Percentiles rank a stretch among this genome's conserved stretches.
Evolutionary conservation across 2,329 filamentous ascomycete genomes (phyloP).

Genomic region (Aspergillus carbonarius): DNA sequence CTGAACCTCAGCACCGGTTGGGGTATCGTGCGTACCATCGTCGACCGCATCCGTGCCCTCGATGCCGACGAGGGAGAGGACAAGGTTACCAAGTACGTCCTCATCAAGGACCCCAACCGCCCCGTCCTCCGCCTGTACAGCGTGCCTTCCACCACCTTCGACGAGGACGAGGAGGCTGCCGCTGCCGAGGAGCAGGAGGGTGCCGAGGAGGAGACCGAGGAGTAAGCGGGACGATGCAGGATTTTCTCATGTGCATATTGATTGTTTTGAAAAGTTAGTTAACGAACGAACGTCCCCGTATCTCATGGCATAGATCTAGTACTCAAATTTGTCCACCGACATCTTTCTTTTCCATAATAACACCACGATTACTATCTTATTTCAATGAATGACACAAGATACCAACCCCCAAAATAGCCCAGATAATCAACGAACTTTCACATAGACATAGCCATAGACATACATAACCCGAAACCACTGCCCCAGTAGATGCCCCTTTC

Average conservation of each 20-base stretch:
- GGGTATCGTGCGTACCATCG: constrained; percentile 98
- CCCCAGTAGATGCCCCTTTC: too few relatives aligned
- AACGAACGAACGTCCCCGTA: not conserved
- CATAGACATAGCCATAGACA: too few relatives aligned
- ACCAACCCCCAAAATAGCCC: too few relatives aligned
- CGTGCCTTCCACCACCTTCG: constrained; percentile 82
- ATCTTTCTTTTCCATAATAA: too few relatives aligned
- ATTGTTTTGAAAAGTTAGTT: not conserved
- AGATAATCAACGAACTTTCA: too few relatives aligned
- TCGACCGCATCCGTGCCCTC: constrained; percentile 66
- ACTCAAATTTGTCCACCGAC: too few relatives aligned
- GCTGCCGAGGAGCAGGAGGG: constrained; percentile 54
- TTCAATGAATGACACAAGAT: too few relatives aligned
- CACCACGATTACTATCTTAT: too few relatives aligned
- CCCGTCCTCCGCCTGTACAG: constrained; percentile 89
- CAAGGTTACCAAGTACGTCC: constrained; percentile 50
- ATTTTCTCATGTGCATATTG: not conserved
- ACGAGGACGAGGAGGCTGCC: constrained; percentile 75
- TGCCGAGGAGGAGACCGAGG: constrained; percentile 52
- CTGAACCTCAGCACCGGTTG: constrained; percentile 94
- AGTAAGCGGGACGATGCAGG: constrained; percentile 6
- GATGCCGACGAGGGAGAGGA: constrained; percentile 44
- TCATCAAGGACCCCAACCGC: constrained; percentile 93
- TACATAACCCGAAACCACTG: too few relatives aligned
- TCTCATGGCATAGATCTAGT: not conserved